Evolutionary conservation across 495 filamentous ascomycete genomes (phyloP).

Genomic region (Annulohypoxylon bovei): DNA sequence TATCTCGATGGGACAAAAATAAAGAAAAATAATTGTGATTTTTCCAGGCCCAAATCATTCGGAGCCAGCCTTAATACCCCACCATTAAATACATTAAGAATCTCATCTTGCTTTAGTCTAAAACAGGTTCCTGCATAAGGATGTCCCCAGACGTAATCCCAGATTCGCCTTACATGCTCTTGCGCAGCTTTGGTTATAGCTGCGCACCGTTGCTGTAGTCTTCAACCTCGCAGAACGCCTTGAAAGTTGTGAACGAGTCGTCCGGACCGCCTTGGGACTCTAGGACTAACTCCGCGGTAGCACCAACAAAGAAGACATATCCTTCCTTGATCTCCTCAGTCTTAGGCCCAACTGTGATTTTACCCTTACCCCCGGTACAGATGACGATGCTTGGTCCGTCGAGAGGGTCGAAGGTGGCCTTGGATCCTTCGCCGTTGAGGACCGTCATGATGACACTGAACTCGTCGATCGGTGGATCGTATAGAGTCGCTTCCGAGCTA

Average conservation of each 20-base stretch:
- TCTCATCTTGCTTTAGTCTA: not conserved
- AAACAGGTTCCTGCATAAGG: not conserved
- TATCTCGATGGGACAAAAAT: conserved; percentile 4
- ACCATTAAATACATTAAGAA: not conserved
- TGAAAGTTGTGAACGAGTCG: conserved; percentile 85
- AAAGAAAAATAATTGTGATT: not conserved
- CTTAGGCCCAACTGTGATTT: conserved; percentile 79
- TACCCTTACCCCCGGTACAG: conserved; percentile 83
- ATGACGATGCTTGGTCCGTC: conserved; percentile 92
- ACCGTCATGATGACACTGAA: conserved; percentile 89
- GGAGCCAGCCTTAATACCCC: not conserved
- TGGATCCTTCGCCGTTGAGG: conserved; percentile 73
- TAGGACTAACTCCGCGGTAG: conserved; percentile 83
- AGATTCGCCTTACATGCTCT: not conserved
- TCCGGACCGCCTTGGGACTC: conserved; percentile 69
- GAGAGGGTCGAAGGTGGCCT: conserved; percentile 86
- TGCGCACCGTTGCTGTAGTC: conserved; percentile 44
- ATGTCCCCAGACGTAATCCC: not conserved
- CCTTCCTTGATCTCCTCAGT: conserved; percentile 77
- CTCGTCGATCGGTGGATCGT: conserved; percentile 96
- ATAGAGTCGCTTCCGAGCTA: conserved; percentile 73
- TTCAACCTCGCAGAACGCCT: conserved; percentile 91
- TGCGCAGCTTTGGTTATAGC: conserved; percentile 6
- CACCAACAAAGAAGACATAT: conserved; percentile 92
- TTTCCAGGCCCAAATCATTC: conserved; percentile 1